These are phyloP conservation scores for Mortierella sp. DNA, from an alignment of 371 early-diverging fungal genomes.

Conservation along the genomic window DNA sequence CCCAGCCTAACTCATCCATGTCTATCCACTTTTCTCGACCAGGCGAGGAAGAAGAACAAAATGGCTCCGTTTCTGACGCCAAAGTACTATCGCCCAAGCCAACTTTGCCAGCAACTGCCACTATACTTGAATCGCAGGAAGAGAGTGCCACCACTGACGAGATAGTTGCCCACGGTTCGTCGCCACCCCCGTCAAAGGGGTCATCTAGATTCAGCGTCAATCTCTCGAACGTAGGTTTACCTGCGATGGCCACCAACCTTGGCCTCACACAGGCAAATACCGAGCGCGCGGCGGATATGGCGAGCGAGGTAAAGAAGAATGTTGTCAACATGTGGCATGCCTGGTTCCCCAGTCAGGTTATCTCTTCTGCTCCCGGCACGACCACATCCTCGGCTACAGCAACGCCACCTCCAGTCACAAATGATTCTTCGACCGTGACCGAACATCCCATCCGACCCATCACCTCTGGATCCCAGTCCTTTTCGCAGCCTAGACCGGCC, in stretches of 20 bases:
- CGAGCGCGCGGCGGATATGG: constrained; percentile 53
- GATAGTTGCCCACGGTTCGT: background rate
- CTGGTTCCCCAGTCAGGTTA: constrained; percentile 36
- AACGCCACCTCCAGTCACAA: constrained; percentile 10
- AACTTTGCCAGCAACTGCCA: no score
- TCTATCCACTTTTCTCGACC: no score
- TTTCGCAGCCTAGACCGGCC: constrained; percentile 30
- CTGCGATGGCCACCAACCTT: constrained; percentile 40
- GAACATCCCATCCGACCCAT: constrained; percentile 10
- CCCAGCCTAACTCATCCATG: no score
- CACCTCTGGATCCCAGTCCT: constrained; percentile 35
- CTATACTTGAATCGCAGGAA: no score
- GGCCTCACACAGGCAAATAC: constrained; percentile 46
- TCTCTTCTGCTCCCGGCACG: constrained; percentile 6
- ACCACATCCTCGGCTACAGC: background rate
- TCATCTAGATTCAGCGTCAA: constrained; percentile 48
- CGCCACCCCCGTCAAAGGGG: background rate
- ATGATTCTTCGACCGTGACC: constrained; percentile 9
- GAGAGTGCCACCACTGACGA: background rate
- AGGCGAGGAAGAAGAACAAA: no score
- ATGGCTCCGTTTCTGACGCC: no score
- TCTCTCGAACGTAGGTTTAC: constrained; percentile 40
- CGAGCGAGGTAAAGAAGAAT: constrained; percentile 47
- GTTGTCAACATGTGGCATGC: constrained; percentile 52
- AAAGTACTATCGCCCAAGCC: no score